Percentiles rank a stretch among this genome's conserved stretches.
phyloP scores from a whole-genome alignment of 1,139 yeast species.

The Candida neerlandica region DNA sequence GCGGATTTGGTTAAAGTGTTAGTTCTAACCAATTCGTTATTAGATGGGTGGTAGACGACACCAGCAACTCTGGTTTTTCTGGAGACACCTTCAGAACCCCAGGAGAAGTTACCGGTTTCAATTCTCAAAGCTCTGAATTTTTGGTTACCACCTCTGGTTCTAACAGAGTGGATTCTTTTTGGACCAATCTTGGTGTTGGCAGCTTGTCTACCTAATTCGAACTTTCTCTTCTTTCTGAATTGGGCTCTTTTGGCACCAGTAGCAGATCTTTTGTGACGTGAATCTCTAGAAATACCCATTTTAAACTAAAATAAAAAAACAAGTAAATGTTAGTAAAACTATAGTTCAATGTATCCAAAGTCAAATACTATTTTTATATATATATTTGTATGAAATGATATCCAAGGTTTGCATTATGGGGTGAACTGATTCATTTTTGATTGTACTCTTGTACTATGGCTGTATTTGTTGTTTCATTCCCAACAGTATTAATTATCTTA shows the following conservation, averaged over 20 bases:
- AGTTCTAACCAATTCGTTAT: slow-evolving; percentile 99
- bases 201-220: slow-evolving; percentile 99
- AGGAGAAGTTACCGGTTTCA: slow-evolving; percentile 99
- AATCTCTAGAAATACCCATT: slow-evolving; percentile 99
- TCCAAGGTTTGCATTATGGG: not conserved
- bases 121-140: slow-evolving; percentile 99
- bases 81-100: slow-evolving; percentile 99
- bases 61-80: slow-evolving; percentile 98
- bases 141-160: slow-evolving; percentile 99
- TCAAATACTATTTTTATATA: not conserved
- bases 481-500: no score
- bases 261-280: slow-evolving; percentile 99
- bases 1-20: slow-evolving; percentile 99
- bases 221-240: slow-evolving; percentile 99
- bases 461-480: no score
- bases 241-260: slow-evolving; percentile 99
- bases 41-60: slow-evolving; percentile 99
- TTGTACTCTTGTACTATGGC: no score
- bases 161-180: slow-evolving; percentile 98
- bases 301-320: slow-evolving; percentile 18
- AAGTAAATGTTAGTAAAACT: slow-evolving; percentile 28
- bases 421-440: no score
- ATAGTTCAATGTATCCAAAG: not conserved
- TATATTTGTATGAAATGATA: not conserved
- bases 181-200: slow-evolving; percentile 99